phyloP scores from a whole-genome alignment of 2,329 filamentous ascomycete genomes.

The Sclerotinia spermophila region DNA sequence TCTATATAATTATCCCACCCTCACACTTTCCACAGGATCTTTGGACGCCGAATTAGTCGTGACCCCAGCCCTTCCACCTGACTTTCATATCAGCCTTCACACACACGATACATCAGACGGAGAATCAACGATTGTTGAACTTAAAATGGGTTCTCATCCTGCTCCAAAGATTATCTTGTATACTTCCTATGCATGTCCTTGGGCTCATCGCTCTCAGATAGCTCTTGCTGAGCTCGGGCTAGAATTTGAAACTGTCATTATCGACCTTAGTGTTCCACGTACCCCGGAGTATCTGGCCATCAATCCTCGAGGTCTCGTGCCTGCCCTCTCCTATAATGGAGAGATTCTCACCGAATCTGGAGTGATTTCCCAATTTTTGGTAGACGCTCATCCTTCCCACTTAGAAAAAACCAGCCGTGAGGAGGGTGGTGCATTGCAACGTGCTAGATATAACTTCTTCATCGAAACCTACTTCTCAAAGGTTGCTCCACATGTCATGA shows the following conservation, averaged over 20 bases:
- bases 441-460: constrained; percentile 69
- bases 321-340: constrained; percentile 61
- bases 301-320: constrained; percentile 77
- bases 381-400: constrained; percentile 65
- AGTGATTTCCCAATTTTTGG: constrained; percentile 68
- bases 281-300: constrained; percentile 71
- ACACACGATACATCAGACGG: constrained; percentile 17
- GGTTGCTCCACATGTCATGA: constrained; percentile 48
- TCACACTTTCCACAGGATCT: constrained; percentile 16
- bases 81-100: constrained; percentile 16
- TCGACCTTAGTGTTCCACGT: constrained; percentile 67
- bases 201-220: constrained; percentile 76
- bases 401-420: constrained; percentile 56
- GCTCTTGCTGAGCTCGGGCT: constrained; percentile 63
- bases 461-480: constrained; percentile 66
- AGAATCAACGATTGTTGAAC: constrained; percentile 16
- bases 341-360: constrained; percentile 70
- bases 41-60: constrained; percentile 19
- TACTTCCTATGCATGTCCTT: constrained; percentile 50
- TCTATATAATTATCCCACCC: not conserved
- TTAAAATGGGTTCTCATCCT: constrained; percentile 20
- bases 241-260: constrained; percentile 65
- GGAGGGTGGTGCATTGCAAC: constrained; percentile 52
- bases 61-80: constrained; percentile 16
- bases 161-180: constrained; percentile 24